phyloP scores from a whole-genome alignment of 2,329 filamentous ascomycete species.

The Pseudogymnoascus destructans region DNA sequence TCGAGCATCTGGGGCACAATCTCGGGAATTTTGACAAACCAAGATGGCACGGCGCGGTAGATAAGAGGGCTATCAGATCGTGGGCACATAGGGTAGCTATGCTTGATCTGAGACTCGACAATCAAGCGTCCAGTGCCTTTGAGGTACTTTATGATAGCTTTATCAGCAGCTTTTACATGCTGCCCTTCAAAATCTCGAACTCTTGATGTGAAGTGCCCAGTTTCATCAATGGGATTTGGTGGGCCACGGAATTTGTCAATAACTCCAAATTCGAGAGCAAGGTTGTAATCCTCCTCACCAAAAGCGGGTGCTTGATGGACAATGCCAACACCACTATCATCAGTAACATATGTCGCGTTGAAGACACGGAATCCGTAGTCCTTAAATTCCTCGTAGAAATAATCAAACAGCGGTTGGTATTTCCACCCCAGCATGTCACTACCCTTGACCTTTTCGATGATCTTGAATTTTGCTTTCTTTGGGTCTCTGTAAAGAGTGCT shows the following conservation, averaged over 20 bases:
- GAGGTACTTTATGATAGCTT: conserved; percentile 80
- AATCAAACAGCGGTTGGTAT: conserved; percentile 80
- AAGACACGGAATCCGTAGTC: conserved; percentile 70
- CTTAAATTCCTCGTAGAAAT: conserved; percentile 82
- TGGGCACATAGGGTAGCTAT: conserved; percentile 90
- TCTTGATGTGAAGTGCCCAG: conserved; percentile 63
- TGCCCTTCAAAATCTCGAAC: conserved; percentile 72
- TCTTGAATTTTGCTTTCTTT: conserved; percentile 87
- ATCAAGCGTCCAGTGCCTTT: conserved; percentile 65
- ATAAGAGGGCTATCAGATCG: conserved; percentile 92
- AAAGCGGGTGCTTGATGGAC: conserved; percentile 90
- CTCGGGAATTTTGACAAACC: conserved; percentile 82
- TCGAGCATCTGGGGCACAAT: conserved; percentile 81
- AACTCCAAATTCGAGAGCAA: conserved; percentile 62
- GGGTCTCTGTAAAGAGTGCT: conserved; percentile 82
- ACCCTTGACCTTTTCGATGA: conserved; percentile 67
- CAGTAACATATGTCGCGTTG: conserved; percentile 75
- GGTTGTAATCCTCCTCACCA: conserved; percentile 90
- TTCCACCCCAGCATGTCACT: conserved; percentile 78
- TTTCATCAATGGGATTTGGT: conserved; percentile 84
- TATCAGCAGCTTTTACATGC: conserved; percentile 87
- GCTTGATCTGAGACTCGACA: conserved; percentile 74
- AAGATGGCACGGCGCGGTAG: conserved; percentile 80
- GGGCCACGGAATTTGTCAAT: conserved; percentile 64
- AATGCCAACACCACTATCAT: conserved; percentile 82